Evolutionary conservation across 768 basidiomycete species (phyloP), one percentile per base, ranked within the genome.

Genomic region (Leccinum ochraceum): DNA sequence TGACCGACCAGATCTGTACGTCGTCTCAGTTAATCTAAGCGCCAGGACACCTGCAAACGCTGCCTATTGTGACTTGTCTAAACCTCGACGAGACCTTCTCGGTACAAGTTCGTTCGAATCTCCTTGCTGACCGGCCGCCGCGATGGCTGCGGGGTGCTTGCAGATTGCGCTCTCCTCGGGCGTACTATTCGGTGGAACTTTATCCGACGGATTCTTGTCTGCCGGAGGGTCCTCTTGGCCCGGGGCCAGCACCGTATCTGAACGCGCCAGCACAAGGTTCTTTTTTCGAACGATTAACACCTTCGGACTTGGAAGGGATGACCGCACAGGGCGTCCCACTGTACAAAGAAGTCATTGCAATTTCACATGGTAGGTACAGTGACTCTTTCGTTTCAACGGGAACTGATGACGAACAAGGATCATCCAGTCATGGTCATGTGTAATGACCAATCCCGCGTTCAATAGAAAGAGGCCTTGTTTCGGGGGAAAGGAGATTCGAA

Each of bases 61-160:
- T 32, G 30, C n/a, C 42, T 44, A 10, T 30, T 39, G 26, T 26
- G 26, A 26, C 26, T 26, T 26, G 13, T 26, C 50, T 56, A 44
- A 22, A 58, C 59, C 16, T 57, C 53, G 32, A 56, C 52, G 26
- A 52, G 60, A n/a, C 34, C 56, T 61, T 59, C 20, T 48, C 24
- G 49, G n/a, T 2, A 22, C 44, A 46, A 20, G 24, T 51, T 42
- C n/a, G 61, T 54, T 46, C 54, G 55, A 58, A 71, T 71, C 57
- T 69, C 61, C 61, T 66, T 66, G 54, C 53, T 62, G 39, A 9
- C 67, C 64, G 42, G 42, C n/a, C n/a, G 67, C 69, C 55, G 64
- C 68, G 69, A 71, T 59, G 69, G 68, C 69, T 58, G 61, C 68
- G 68, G 69, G 60, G 17, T 57, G 20, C 51, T 26, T 11, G 34